Conservation (phyloP, 2,329 filamentous ascomycete genomes). For the Colletotrichum sp. region DNA sequence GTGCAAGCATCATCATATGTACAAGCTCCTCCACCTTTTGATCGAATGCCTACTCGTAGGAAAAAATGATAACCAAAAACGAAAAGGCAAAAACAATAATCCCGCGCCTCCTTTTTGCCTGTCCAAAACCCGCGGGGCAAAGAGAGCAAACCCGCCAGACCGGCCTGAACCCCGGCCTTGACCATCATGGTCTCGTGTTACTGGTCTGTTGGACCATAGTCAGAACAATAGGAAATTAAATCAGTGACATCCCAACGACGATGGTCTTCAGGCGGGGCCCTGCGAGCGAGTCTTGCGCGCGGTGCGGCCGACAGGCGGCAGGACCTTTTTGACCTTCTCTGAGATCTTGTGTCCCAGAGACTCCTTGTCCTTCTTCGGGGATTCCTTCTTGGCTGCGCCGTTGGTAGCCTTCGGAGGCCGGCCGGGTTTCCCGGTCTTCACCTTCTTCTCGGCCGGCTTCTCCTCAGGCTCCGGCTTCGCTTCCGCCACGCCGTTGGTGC, state of each 20-base stretch:
- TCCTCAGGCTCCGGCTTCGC: background rate
- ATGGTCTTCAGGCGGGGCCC: constrained; percentile 25
- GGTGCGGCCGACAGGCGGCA: constrained; percentile 37
- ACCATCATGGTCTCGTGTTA: background rate
- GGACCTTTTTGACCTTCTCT: constrained; percentile 42
- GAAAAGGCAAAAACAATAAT: background rate
- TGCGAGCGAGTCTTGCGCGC: constrained; percentile 49
- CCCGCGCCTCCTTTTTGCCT: constrained; percentile 12
- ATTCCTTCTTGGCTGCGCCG: background rate
- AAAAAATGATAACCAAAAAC: background rate
- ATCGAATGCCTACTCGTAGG: background rate
- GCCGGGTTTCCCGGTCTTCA: constrained; percentile 24
- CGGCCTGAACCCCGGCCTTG: background rate
- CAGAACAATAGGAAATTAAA: background rate
- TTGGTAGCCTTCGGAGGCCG: constrained; percentile 10
- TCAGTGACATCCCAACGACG: background rate
- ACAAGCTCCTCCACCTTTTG: background rate
- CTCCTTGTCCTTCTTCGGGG: constrained; percentile 13
- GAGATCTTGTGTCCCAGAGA: constrained; percentile 15
- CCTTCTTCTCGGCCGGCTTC: constrained; percentile 27
- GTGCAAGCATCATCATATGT: background rate
- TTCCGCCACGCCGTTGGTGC: constrained; percentile 24
- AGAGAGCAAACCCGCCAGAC: background rate
- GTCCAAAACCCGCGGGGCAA: constrained; percentile 1
- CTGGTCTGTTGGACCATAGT: background rate